A percentile compares a stretch with the other conserved stretches of the same genome.
These are phyloP conservation scores for Geum urbanum DNA, from an alignment of 306 rosid genomes.

Conservation along the genomic window DNA sequence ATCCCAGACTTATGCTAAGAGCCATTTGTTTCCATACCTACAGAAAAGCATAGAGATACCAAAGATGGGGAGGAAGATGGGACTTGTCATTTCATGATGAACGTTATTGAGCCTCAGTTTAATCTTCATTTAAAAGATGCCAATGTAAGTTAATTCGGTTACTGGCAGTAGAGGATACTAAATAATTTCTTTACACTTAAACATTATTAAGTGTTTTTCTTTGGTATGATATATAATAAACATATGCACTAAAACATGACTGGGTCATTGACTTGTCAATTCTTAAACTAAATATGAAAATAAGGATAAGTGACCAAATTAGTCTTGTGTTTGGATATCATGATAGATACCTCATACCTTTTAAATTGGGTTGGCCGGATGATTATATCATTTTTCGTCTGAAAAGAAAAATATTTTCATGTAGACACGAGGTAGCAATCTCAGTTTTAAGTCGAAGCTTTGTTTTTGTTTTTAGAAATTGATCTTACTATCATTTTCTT, in stretches of 20 bases:
- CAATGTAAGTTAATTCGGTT: conserved; percentile 55
- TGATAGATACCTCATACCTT: too few relatives aligned
- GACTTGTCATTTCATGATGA: conserved; percentile 82
- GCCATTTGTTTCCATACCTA: conserved; percentile 9
- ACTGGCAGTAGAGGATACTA: neutral
- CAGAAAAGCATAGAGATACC: too few relatives aligned
- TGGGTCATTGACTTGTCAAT: neutral
- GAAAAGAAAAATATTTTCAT: too few relatives aligned
- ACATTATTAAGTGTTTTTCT: neutral
- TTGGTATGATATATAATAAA: neutral
- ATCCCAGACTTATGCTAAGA: conserved; percentile 14
- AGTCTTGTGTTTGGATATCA: too few relatives aligned
- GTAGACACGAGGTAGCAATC: too few relatives aligned
- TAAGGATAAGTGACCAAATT: neutral
- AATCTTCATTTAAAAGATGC: conserved; percentile 97
- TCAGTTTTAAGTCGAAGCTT: neutral
- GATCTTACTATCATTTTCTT: neutral
- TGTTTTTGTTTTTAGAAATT: too few relatives aligned
- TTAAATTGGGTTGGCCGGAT: too few relatives aligned
- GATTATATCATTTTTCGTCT: too few relatives aligned
- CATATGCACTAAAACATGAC: too few relatives aligned
- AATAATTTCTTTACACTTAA: neutral
- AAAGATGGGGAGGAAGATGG: conserved; percentile 68
- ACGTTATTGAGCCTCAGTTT: conserved; percentile 92
- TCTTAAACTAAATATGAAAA: neutral